Conservation (phyloP, 2,329 filamentous ascomycete species). For the Colletotrichum orbiculare region DNA sequence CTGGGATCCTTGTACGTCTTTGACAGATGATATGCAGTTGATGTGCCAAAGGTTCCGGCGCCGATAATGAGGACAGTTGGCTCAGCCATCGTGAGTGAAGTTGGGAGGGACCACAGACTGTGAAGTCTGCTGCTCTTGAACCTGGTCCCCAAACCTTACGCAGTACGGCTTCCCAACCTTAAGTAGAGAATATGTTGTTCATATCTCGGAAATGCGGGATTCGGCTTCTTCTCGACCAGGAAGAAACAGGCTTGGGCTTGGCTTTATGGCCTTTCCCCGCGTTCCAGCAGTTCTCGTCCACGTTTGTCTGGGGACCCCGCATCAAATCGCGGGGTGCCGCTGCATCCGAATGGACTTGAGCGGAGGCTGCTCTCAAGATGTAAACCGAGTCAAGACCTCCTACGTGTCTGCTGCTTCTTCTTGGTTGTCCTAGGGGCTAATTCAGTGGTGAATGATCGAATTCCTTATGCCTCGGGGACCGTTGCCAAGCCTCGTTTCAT, state of each 20-base stretch:
- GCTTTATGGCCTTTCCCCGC: neutral
- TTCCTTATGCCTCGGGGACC: too few relatives aligned
- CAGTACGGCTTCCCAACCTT: neutral
- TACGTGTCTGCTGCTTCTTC: too few relatives aligned
- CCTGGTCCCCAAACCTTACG: neutral
- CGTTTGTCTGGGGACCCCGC: neutral
- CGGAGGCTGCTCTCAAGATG: too few relatives aligned
- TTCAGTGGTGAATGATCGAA: too few relatives aligned
- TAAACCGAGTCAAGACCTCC: too few relatives aligned
- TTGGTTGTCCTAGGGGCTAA: too few relatives aligned
- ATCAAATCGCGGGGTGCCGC: neutral
- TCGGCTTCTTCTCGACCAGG: neutral
- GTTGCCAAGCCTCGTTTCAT: too few relatives aligned
- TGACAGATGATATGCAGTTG: conserved; percentile 59
- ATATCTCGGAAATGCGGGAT: conserved; percentile 2
- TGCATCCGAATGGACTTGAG: too few relatives aligned
- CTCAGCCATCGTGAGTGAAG: conserved; percentile 12
- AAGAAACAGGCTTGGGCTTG: neutral
- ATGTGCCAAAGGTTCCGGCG: conserved; percentile 61
- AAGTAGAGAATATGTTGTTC: neutral
- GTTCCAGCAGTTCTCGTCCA: neutral
- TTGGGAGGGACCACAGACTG: neutral
- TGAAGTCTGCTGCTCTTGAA: neutral
- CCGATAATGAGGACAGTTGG: conserved; percentile 55
- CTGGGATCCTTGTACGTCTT: conserved; percentile 20